Evolutionary conservation across 139 green algal species (phyloP).

Genomic region (Bryopsis sp.): DNA sequence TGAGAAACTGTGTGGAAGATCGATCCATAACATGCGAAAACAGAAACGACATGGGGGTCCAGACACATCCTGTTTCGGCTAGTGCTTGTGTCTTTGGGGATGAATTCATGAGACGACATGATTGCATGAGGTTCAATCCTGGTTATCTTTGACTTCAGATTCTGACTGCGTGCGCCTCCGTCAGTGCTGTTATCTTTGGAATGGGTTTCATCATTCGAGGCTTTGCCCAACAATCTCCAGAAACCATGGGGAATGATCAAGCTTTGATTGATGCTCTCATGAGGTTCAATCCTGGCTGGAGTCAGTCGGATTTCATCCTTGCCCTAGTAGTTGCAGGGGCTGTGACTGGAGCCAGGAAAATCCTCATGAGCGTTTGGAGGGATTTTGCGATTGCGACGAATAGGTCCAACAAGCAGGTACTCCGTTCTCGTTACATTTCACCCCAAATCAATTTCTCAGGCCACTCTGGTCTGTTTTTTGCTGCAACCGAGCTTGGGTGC

Average conservation of each 20-base stretch:
- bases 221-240: not conserved
- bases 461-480: not conserved
- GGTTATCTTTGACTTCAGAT: too few species aligned
- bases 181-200: not conserved
- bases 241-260: not conserved
- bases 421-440: not conserved
- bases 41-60: too few species aligned
- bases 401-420: conserved; percentile 52
- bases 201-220: not conserved
- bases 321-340: conserved; percentile 29
- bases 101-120: too few species aligned
- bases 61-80: too few species aligned
- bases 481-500: not conserved
- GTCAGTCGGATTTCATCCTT: not conserved
- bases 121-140: too few species aligned
- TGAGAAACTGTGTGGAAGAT: too few species aligned
- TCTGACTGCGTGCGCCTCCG: not conserved
- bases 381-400: conserved; percentile 56
- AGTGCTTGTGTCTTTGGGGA: too few species aligned
- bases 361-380: conserved; percentile 42
- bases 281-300: not conserved
- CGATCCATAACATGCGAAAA: too few species aligned
- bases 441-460: not conserved
- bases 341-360: conserved; percentile 46
- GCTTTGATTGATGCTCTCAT: not conserved